A percentile compares a stretch with the other conserved stretches of the same genome.
Evolutionary conservation across 2,329 filamentous ascomycete species (phyloP).

Genomic region (Alternaria metachromatica): DNA sequence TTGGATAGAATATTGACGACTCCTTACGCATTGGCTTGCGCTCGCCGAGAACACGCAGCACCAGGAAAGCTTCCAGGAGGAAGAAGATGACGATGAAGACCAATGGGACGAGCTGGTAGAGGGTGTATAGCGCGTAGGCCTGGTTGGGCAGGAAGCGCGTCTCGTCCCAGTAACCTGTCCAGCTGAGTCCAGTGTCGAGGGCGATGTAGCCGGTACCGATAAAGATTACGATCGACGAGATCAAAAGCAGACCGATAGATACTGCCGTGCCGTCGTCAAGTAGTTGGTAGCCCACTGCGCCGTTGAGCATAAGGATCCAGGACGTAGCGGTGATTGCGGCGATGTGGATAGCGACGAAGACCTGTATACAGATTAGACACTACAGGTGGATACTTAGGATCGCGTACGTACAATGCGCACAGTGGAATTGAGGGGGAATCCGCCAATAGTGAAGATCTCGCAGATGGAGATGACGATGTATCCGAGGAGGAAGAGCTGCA

Average conservation of each 20-base stretch:
- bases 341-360: conserved; percentile 88
- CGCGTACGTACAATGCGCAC: conserved; percentile 71
- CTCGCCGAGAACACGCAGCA: conserved; percentile 86
- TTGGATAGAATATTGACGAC: not conserved
- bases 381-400: not conserved
- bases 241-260: conserved; percentile 76
- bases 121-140: conserved; percentile 86
- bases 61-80: conserved; percentile 80
- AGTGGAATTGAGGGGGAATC: conserved; percentile 74
- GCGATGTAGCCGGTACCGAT: conserved; percentile 95
- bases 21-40: conserved; percentile 82
- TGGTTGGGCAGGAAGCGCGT: conserved; percentile 61
- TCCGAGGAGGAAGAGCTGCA: conserved; percentile 88
- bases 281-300: conserved; percentile 89
- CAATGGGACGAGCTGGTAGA: conserved; percentile 89
- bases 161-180: conserved; percentile 77
- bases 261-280: conserved; percentile 90
- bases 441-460: conserved; percentile 95
- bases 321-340: conserved; percentile 85
- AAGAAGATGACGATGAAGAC: conserved; percentile 90
- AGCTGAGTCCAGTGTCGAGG: conserved; percentile 87
- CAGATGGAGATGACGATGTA: conserved; percentile 91
- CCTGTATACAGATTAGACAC: conserved; percentile 56
- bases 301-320: conserved; percentile 93
- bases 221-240: conserved; percentile 75